Base-by-base conservation (phyloP, 1,139 yeast species). In the Sugiyamaella neomexicana region DNA sequence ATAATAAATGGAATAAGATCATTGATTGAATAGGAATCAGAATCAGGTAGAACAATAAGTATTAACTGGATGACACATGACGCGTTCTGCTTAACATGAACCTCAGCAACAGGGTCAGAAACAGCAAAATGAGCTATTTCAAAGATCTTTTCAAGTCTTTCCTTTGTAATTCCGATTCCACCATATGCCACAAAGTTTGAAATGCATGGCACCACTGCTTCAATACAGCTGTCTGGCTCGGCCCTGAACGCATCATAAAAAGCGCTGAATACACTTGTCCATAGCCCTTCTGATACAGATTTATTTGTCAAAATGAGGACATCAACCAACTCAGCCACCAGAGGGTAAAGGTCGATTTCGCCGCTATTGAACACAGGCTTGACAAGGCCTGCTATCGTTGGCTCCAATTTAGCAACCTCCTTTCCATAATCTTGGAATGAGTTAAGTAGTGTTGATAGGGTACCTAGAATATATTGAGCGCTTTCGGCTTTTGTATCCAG, bases 391-490 rank as follows among this genome's bases (percentile, higher is more conserved):
- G 39, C 46, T 31, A 54, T 43, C 5, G 52, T 50, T 17, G 36
- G 47, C 29, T 54, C 58, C 8, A 54, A 36, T 7, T 44, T 42
- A 9, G 36, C 23, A 16, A 52, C 39, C 38, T 56, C 50, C 8
- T 2, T 27, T 5, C 42, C 42, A 27, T 47, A 31, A 10, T 44
- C 41, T 17, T 52, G 56, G 25, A 57, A 42, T 7, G 58, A 46
- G 20, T 43, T 39, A 7, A 57, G 37, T 9, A 56, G 49, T 13
- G 57, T 54, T 5, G 54, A 39, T n/a, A 57, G 32, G 2, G 59
- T 56, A 16, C 52, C 31, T 13, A 57, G 13, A 10, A 55, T 47
- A 15, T 45, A 46, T 46, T 54, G 57, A 23, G 57, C 59, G 20
- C 40, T 39, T 15, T 53, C 55, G 0, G 55, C 52, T 32, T 49